Base-by-base conservation (phyloP, 1,139 yeast genomes). In the Saccharomyces pastorianus region DNA sequence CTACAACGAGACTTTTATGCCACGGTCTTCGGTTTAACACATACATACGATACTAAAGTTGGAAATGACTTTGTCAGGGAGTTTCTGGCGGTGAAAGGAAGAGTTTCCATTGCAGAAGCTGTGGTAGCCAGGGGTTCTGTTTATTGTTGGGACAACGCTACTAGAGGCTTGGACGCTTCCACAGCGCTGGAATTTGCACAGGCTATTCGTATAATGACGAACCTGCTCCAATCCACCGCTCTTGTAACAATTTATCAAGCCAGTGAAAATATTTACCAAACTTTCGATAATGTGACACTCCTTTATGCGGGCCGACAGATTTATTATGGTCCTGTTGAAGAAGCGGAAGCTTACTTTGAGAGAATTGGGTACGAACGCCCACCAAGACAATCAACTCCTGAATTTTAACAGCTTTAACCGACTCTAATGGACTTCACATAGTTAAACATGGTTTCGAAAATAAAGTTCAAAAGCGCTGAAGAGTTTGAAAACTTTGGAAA, bases 121-220 rank as follows among this genome's bases (percentile, higher is more conserved):
- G 71, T 80, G 62, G 81, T 83, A 20, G 76, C 80, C 67, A 72
- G 79, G 79, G 85, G 81, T 27, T 73, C 80, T 14, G 70, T 84
- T 50, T 82, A 82, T 62, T 80, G 84, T 65, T 84, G 87, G 86
- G 89, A 84, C 73, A 84, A 84, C 64, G 84, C 88, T 13, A 84
- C 89, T 13, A 76, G 88, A 70, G 89, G 89, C 65, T 74, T 84
- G 57, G 89, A 84, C 72, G 83, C 89, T 25, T 81, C 88, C 7
- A 83, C 89, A 20, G 89, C 89, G 27, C 74, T 84, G 61, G 88
- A 83, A 64, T 84, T 78, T 31, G 34, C 34, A 2, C 34, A 31
- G 11, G 34, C 34, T 31, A 31, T 31, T 31, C 34, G 34, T 13
- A 31, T 31, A 7, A 4, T 31, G 14, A 31, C 34, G 13, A 31